Evolutionary conservation across 192 early-diverging fungal genomes (phyloP).

Genomic region (Funneliformis geosporum): DNA sequence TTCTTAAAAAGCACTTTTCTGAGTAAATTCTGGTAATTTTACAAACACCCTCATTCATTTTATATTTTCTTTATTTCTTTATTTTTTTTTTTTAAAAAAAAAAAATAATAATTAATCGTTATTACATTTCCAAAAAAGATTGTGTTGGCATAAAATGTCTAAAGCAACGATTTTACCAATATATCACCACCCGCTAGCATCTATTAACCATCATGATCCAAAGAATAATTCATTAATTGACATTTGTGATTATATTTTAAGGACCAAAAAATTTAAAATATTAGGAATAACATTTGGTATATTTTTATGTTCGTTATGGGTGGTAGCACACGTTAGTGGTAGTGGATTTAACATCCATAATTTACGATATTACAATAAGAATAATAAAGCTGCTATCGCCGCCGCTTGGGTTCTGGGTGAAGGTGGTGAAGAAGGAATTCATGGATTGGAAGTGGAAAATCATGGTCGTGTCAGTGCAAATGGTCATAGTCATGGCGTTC

Average conservation of each 20-base stretch:
- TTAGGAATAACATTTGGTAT: neutral
- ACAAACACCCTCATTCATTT: no score
- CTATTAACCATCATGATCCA: neutral
- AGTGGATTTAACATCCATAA: constrained; percentile 1
- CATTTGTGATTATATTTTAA: neutral
- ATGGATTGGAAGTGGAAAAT: constrained; percentile 19
- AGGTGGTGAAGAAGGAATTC: constrained; percentile 30
- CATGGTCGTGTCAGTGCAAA: neutral
- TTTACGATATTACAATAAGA: neutral
- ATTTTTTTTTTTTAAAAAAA: no score
- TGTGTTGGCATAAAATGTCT: no score
- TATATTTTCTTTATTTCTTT: no score
- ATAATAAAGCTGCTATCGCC: constrained; percentile 20
- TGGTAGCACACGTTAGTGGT: constrained; percentile 20
- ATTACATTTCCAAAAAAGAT: no score
- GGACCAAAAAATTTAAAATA: constrained; percentile 10
- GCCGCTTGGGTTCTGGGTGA: constrained; percentile 29
- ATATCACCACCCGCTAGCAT: neutral
- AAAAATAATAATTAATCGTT: no score
- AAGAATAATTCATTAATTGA: neutral
- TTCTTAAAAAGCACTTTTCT: no score
- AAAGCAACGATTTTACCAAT: constrained; percentile 1
- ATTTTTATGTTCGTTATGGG: constrained; percentile 30
- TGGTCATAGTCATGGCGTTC: neutral
- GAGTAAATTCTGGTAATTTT: no score